phyloP scores from a whole-genome alignment of 495 filamentous ascomycete species.

The Daldinia childiae region DNA sequence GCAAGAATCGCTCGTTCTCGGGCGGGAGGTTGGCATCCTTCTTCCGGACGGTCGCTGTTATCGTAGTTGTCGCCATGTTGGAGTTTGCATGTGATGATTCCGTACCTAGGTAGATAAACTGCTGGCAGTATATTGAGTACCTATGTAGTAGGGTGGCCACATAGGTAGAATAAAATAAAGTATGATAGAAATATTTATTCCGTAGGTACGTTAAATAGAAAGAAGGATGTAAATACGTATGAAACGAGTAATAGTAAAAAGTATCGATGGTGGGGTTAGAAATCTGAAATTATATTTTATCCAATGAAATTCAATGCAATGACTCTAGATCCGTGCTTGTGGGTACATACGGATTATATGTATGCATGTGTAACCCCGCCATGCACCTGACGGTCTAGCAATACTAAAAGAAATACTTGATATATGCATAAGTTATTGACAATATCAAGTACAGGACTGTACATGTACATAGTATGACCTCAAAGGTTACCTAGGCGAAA shows the following conservation, averaged over 20 bases:
- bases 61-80: conserved; percentile 56
- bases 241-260: not conserved
- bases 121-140: not conserved
- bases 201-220: too few species aligned
- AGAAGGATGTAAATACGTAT: too few species aligned
- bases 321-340: not conserved
- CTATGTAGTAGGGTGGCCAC: not conserved
- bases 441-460: not conserved
- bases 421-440: not conserved
- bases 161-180: too few species aligned
- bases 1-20: conserved; percentile 92
- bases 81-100: not conserved
- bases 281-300: not conserved
- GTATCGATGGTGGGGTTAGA: conserved; percentile 6
- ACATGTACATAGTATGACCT: conserved; percentile 1
- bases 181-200: too few species aligned
- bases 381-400: too few species aligned
- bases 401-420: not conserved
- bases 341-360: too few species aligned
- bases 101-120: not conserved
- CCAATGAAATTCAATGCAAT: conserved; percentile 15
- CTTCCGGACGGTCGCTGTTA: conserved; percentile 48
- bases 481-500: not conserved
- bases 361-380: not conserved
- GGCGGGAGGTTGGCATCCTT: conserved; percentile 82